A percentile compares a stretch with the other conserved stretches of the same genome.
phyloP scores from a whole-genome alignment of 2,329 filamentous ascomycete species.

The Calonectria crousiana region DNA sequence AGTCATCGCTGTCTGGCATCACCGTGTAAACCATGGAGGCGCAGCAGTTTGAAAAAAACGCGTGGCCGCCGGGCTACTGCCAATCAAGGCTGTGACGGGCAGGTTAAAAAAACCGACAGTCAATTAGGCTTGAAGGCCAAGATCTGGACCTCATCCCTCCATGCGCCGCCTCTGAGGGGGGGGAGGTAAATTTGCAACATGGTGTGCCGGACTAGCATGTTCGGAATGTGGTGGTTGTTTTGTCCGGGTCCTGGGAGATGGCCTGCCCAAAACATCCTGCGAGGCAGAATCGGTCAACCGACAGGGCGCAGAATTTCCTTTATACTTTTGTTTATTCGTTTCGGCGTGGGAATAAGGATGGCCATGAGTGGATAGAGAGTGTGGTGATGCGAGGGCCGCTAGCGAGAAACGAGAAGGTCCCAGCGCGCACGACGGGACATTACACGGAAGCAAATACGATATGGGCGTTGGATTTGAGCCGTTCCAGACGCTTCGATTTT shows the following conservation, averaged over 20 bases:
- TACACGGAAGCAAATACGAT: slow-evolving; percentile 22
- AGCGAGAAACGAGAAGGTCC: slow-evolving; percentile 1
- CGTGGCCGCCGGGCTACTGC: neutral
- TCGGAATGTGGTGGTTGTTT: slow-evolving; percentile 1
- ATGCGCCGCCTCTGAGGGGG: neutral
- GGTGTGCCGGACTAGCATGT: neutral
- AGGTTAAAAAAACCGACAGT: neutral
- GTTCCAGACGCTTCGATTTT: slow-evolving; percentile 17
- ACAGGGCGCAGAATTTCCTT: neutral
- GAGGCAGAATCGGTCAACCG: neutral
- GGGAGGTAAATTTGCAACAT: neutral
- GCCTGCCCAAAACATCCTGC: neutral
- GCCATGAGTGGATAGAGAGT: neutral
- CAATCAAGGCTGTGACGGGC: neutral
- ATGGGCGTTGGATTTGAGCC: slow-evolving; percentile 8
- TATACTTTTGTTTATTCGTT: slow-evolving; percentile 6
- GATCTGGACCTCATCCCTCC: neutral
- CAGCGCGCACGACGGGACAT: neutral
- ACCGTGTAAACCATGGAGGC: slow-evolving; percentile 19
- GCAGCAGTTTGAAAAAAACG: slow-evolving; percentile 13
- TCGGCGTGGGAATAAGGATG: slow-evolving; percentile 3
- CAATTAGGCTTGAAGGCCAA: slow-evolving; percentile 5
- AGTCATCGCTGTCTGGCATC: neutral
- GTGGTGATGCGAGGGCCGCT: neutral
- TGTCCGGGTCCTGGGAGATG: neutral